These are phyloP conservation scores for Durio zibethinus DNA, from an alignment of 345 rosid species.

Conservation along the genomic window DNA sequence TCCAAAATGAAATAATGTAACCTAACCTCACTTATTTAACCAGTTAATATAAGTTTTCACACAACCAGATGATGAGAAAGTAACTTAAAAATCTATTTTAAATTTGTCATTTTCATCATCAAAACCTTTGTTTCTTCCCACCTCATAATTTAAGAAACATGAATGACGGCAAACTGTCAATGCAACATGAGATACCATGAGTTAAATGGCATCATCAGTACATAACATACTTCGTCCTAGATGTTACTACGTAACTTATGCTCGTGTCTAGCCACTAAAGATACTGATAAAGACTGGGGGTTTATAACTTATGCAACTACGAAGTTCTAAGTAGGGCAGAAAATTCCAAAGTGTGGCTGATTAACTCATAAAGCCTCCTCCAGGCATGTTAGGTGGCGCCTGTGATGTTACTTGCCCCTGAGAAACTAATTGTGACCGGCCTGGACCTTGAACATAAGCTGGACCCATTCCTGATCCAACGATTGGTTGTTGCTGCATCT, in stretches of 20 bases:
- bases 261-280: background rate
- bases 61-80: background rate
- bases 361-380: constrained; percentile 61
- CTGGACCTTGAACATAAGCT: constrained; percentile 69
- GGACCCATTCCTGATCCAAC: constrained; percentile 74
- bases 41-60: background rate
- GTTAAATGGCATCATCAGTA: background rate
- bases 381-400: constrained; percentile 64
- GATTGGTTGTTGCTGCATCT: constrained; percentile 60
- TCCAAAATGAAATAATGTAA: background rate
- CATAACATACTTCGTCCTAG: background rate
- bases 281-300: background rate
- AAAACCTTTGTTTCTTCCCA: background rate
- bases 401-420: constrained; percentile 74
- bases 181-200: background rate
- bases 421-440: constrained; percentile 52
- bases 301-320: background rate
- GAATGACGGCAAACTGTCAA: background rate
- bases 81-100: background rate
- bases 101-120: background rate
- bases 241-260: background rate
- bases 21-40: background rate
- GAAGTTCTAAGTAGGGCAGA: background rate
- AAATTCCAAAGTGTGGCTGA: background rate
- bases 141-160: background rate